Evolutionary conservation across 2,329 filamentous ascomycete genomes (phyloP).

Genomic region (Biscogniauxia mediterranea): DNA sequence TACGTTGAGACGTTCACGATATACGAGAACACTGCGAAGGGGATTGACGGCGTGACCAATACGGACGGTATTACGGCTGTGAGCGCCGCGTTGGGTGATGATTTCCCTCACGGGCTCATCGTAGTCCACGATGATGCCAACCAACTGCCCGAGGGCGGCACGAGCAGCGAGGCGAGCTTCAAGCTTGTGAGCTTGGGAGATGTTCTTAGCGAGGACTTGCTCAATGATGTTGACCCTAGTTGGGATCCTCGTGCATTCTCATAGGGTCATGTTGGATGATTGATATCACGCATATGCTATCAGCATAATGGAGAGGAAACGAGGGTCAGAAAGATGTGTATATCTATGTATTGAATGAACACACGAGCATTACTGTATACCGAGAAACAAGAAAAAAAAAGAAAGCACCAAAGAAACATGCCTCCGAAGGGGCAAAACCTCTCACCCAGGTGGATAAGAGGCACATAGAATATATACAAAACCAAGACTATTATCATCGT

Average conservation of each 20-base stretch:
- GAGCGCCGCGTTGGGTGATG: conserved; percentile 39
- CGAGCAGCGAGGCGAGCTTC: conserved; percentile 47
- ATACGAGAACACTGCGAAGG: conserved; percentile 38
- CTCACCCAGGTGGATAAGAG: neutral
- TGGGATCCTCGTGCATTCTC: conserved; percentile 39
- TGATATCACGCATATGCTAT: neutral
- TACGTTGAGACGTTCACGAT: conserved; percentile 51
- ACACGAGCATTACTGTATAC: neutral
- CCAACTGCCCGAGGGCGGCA: conserved; percentile 44
- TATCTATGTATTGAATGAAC: neutral
- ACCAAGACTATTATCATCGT: neutral
- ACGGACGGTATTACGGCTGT: conserved; percentile 52
- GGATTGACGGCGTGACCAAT: conserved; percentile 50
- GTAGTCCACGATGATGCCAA: conserved; percentile 56
- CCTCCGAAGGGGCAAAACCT: neutral
- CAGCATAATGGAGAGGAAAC: neutral
- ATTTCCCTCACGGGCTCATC: conserved; percentile 44
- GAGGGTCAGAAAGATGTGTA: neutral
- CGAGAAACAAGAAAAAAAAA: neutral
- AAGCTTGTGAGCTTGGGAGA: conserved; percentile 46
- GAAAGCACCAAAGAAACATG: neutral
- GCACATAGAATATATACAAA: neutral
- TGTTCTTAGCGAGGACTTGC: conserved; percentile 36
- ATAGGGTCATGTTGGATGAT: neutral
- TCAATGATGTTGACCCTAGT: conserved; percentile 36